Evolutionary conservation across 192 early-diverging fungal species (phyloP).

Genomic region (Podochytrium sp.): DNA sequence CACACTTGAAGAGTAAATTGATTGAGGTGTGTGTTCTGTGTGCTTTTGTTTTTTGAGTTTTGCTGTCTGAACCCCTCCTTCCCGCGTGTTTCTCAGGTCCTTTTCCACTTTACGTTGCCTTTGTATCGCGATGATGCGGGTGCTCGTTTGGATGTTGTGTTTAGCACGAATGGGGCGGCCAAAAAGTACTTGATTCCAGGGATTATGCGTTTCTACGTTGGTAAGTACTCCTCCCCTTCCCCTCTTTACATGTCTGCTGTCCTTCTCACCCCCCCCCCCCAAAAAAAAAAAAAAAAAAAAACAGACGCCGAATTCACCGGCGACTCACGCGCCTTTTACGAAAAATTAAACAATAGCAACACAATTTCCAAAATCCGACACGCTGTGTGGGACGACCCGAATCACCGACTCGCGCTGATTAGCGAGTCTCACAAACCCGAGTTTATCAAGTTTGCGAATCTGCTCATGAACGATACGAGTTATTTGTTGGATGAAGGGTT

Average conservation of each 20-base stretch:
- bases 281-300: too few species aligned
- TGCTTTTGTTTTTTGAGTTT: neutral
- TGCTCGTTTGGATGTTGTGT: slow-evolving; percentile 46
- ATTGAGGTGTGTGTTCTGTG: slow-evolving; percentile 70
- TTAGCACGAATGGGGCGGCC: slow-evolving; percentile 79
- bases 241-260: neutral
- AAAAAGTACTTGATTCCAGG: slow-evolving; percentile 77
- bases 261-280: neutral
- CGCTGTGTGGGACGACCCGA: slow-evolving; percentile 72
- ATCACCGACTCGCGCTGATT: slow-evolving; percentile 71
- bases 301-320: slow-evolving; percentile 94
- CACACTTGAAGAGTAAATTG: slow-evolving; percentile 91
- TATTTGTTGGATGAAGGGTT: slow-evolving; percentile 94
- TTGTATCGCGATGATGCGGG: slow-evolving; percentile 50
- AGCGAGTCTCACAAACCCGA: slow-evolving; percentile 69
- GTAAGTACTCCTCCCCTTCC: slow-evolving; percentile 44
- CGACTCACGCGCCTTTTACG: slow-evolving; percentile 91
- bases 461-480: slow-evolving; percentile 95
- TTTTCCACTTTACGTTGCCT: slow-evolving; percentile 82
- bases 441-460: slow-evolving; percentile 84
- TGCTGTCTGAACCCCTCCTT: too few species aligned
- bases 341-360: slow-evolving; percentile 98
- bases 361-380: slow-evolving; percentile 93
- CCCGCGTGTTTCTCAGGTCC: slow-evolving; percentile 49
- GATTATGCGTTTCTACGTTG: slow-evolving; percentile 90